Evolutionary conservation across 176 grass and related monocot genomes (phyloP).

Genomic region (Juncus inflexus): DNA sequence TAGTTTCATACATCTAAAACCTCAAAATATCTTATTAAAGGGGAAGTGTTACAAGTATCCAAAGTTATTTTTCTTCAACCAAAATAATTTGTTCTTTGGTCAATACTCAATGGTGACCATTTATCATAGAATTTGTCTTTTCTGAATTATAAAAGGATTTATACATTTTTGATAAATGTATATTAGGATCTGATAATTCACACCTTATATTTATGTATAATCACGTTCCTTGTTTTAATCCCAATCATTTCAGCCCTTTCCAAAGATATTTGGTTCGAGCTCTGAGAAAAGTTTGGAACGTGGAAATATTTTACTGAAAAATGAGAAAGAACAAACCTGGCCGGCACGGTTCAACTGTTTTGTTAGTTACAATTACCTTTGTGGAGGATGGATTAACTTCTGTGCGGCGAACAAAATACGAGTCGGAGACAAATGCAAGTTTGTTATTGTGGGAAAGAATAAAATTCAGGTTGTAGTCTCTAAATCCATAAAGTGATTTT

Average conservation of each 20-base stretch:
- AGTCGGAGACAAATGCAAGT: slow-evolving; percentile 1
- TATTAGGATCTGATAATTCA: too few relatives aligned
- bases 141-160: too few relatives aligned
- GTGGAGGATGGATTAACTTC: slow-evolving; percentile 13
- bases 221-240: neutral
- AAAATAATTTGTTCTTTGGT: too few relatives aligned
- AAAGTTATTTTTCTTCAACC: too few relatives aligned
- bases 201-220: neutral
- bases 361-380: neutral
- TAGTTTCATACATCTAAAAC: too few relatives aligned
- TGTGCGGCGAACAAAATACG: slow-evolving; percentile 1
- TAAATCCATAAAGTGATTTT: too few relatives aligned
- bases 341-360: neutral
- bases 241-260: slow-evolving; percentile 10
- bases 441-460: slow-evolving; percentile 5
- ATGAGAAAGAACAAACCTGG: neutral
- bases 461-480: slow-evolving; percentile 1
- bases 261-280: slow-evolving; percentile 8
- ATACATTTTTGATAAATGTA: too few relatives aligned
- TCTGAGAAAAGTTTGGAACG: neutral
- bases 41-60: too few relatives aligned
- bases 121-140: too few relatives aligned
- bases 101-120: too few relatives aligned
- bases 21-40: too few relatives aligned
- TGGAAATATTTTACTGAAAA: neutral